Conservation (phyloP, 768 basidiomycete genomes). For the Pluteus cervinus region DNA sequence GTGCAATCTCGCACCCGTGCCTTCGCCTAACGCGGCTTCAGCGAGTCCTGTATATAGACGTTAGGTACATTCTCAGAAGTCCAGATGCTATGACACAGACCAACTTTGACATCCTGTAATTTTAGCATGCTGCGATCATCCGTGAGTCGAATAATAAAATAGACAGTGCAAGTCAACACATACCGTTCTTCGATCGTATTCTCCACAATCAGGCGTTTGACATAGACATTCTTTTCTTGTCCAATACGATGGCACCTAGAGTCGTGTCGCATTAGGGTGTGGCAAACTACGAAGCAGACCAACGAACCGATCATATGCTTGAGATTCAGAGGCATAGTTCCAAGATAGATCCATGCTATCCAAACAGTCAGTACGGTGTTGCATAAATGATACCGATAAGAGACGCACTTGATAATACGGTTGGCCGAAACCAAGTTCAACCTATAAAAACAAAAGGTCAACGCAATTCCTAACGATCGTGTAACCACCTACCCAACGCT, state of each 20-base stretch:
- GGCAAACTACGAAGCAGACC: neutral
- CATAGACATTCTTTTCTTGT: constrained; percentile 61
- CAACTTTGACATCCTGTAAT: constrained; percentile 62
- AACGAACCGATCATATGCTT: constrained; percentile 44
- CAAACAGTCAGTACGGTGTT: neutral
- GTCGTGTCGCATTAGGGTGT: constrained; percentile 22
- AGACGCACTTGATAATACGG: constrained; percentile 57
- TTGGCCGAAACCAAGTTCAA: constrained; percentile 64
- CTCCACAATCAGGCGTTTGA: constrained; percentile 61
- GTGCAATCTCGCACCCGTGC: constrained; percentile 51
- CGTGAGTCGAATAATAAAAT: neutral
- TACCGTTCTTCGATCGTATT: constrained; percentile 75
- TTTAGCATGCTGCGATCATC: constrained; percentile 48
- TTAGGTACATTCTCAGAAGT: neutral
- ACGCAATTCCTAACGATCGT: neutral
- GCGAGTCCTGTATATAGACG: constrained; percentile 39
- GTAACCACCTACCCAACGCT: constrained; percentile 46
- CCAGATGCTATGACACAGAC: constrained; percentile 21
- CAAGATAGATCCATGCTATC: constrained; percentile 65
- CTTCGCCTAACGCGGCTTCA: constrained; percentile 68
- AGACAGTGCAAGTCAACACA: constrained; percentile 11
- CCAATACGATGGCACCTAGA: constrained; percentile 62
- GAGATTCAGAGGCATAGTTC: constrained; percentile 69
- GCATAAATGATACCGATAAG: neutral
- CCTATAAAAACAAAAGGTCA: constrained; percentile 13